Evolutionary conservation across 371 early-diverging fungal genomes (phyloP).

Genomic region (Mucor velutinosus): DNA sequence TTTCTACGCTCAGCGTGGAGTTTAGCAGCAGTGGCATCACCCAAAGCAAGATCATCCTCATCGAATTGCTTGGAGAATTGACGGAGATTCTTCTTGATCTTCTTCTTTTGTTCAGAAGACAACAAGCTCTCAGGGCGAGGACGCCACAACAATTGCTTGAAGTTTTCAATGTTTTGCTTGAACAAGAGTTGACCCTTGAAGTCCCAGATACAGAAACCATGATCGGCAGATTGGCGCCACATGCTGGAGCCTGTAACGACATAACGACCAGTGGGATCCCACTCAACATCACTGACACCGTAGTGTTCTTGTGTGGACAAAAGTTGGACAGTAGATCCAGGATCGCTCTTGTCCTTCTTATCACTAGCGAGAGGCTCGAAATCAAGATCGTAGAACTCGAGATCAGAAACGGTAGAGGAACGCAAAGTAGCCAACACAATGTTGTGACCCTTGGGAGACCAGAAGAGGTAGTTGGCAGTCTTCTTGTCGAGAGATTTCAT

Average conservation of each 20-base stretch:
- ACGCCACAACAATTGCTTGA: constrained; percentile 96
- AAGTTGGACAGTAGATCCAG: constrained; percentile 58
- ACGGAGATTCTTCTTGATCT: constrained; percentile 90
- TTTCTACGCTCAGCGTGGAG: constrained; percentile 75
- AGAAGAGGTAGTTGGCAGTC: constrained; percentile 81
- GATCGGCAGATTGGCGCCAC: constrained; percentile 84
- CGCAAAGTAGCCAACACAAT: constrained; percentile 88
- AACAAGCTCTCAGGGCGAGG: constrained; percentile 91
- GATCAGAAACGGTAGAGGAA: constrained; percentile 73
- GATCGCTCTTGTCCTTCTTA: constrained; percentile 55
- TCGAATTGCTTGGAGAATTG: constrained; percentile 90
- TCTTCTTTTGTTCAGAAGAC: constrained; percentile 77
- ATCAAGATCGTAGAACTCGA: constrained; percentile 95
- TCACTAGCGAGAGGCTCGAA: constrained; percentile 63
- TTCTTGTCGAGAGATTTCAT: constrained; percentile 73
- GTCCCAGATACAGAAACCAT: constrained; percentile 93
- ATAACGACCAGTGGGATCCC: constrained; percentile 98
- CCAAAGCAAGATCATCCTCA: constrained; percentile 77
- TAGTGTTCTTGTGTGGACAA: constrained; percentile 87
- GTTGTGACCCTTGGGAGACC: constrained; percentile 97
- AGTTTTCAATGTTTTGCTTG: constrained; percentile 76
- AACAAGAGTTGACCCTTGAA: constrained; percentile 84
- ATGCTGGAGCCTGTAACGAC: constrained; percentile 85
- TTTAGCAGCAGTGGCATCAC: constrained; percentile 72
- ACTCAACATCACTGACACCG: constrained; percentile 92